Evolutionary conservation across 305 asterid species (phyloP).

Genomic region (Plantago coronopus): DNA sequence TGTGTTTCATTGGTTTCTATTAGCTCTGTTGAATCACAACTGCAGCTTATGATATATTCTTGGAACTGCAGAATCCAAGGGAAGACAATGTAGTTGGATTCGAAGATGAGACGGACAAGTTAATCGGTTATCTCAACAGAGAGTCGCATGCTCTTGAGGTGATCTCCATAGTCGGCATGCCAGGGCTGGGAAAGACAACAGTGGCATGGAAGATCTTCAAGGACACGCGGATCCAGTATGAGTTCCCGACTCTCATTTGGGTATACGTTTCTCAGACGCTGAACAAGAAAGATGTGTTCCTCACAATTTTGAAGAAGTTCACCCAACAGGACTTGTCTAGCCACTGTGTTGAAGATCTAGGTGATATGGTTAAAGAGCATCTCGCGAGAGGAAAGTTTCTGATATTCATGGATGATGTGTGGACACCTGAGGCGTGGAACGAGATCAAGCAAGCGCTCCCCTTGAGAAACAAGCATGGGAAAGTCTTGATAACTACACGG

Average conservation of each 20-base stretch:
- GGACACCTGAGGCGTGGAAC: background rate
- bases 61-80: background rate
- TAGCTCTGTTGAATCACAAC: background rate
- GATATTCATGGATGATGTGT: constrained; percentile 10
- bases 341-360: constrained; percentile 8
- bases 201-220: constrained; percentile 9
- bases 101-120: constrained; percentile 18
- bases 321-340: background rate
- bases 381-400: background rate
- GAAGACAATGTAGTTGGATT: constrained; percentile 21
- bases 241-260: constrained; percentile 17
- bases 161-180: constrained; percentile 21
- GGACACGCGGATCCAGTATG: background rate
- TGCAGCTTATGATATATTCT: background rate
- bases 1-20: background rate
- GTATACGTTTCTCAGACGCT: constrained; percentile 1
- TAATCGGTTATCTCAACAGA: constrained; percentile 14
- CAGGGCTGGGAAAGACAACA: constrained; percentile 25
- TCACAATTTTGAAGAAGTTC: background rate
- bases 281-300: background rate
- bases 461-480: background rate
- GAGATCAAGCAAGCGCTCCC: background rate
- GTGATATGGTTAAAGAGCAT: constrained; percentile 22
- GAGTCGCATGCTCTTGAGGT: constrained; percentile 9
- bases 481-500: constrained; percentile 5